Percentiles rank a stretch among this genome's conserved stretches.
Evolutionary conservation across 306 rosid species (phyloP).

Genomic region (Cucurbita argyrosperma): DNA sequence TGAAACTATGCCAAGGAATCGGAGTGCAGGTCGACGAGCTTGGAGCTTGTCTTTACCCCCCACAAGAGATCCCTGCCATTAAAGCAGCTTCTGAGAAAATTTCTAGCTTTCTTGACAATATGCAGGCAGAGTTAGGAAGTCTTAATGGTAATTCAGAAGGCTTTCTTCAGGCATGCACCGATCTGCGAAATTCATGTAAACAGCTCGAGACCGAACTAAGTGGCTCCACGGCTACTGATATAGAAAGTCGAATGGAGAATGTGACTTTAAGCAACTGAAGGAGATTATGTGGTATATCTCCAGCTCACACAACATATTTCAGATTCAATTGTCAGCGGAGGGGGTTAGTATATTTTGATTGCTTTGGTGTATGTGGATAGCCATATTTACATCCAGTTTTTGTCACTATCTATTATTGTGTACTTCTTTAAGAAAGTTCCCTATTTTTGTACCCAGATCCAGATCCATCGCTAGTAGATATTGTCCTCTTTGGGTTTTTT

Average conservation of each 20-base stretch:
- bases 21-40: constrained; percentile 67
- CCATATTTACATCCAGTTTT: background rate
- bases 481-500: too few species aligned
- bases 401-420: background rate
- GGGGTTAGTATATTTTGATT: background rate
- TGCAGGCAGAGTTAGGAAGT: constrained; percentile 30
- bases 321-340: background rate
- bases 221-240: constrained; percentile 11
- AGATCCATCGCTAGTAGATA: too few species aligned
- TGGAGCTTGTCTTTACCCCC: constrained; percentile 90
- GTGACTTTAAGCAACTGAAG: constrained; percentile 26
- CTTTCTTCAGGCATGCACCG: constrained; percentile 40
- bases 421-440: background rate
- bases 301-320: background rate
- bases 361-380: background rate
- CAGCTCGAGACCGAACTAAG: constrained; percentile 33
- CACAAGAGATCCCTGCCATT: constrained; percentile 57
- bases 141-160: constrained; percentile 39
- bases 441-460: background rate
- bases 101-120: constrained; percentile 29
- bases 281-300: background rate
- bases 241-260: constrained; percentile 33
- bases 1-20: constrained; percentile 48
- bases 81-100: constrained; percentile 36
- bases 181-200: constrained; percentile 31